These are phyloP conservation scores for Pleurotus platypus DNA, from an alignment of 768 basidiomycete genomes.

Conservation along the genomic window DNA sequence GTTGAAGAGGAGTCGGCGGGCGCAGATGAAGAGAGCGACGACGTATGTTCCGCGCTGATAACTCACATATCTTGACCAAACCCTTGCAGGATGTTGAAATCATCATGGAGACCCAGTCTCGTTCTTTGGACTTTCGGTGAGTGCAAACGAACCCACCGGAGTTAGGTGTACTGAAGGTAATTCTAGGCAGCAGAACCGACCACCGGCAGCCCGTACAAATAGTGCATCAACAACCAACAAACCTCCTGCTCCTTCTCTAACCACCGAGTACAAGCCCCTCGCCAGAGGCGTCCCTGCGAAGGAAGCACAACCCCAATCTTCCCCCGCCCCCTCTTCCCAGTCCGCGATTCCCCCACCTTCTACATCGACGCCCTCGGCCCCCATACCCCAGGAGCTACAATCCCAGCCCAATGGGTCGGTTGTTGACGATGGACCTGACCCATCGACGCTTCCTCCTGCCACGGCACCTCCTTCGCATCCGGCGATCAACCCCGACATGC, in stretches of 20 bases:
- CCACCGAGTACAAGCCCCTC: slow-evolving; percentile 80
- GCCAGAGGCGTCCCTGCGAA: slow-evolving; percentile 49
- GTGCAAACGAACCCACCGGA: slow-evolving; percentile 8
- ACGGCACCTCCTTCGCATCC: slow-evolving; percentile 80
- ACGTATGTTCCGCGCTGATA: slow-evolving; percentile 19
- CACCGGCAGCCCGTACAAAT: slow-evolving; percentile 25
- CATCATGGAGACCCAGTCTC: slow-evolving; percentile 77
- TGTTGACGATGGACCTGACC: slow-evolving; percentile 55
- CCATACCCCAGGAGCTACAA: slow-evolving; percentile 11
- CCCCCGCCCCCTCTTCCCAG: slow-evolving; percentile 16
- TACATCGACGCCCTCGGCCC: slow-evolving; percentile 10
- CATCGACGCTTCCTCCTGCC: slow-evolving; percentile 60
- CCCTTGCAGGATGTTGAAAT: slow-evolving; percentile 76
- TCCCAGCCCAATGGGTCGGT: slow-evolving; percentile 14
- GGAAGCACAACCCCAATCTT: slow-evolving; percentile 17
- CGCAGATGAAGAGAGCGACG: slow-evolving; percentile 42
- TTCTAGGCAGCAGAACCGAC: slow-evolving; percentile 31
- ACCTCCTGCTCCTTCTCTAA: slow-evolving; percentile 56
- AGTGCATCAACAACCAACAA: slow-evolving; percentile 27
- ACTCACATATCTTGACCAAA: not conserved
- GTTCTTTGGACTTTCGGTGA: slow-evolving; percentile 74
- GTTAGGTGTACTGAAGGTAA: not conserved
- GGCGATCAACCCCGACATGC: slow-evolving; percentile 60
- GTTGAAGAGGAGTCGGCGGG: slow-evolving; percentile 36
- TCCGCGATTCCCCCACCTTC: slow-evolving; percentile 10